phyloP scores from a whole-genome alignment of 108 stramenopile genomes.

The Cyclotella cryptica region DNA sequence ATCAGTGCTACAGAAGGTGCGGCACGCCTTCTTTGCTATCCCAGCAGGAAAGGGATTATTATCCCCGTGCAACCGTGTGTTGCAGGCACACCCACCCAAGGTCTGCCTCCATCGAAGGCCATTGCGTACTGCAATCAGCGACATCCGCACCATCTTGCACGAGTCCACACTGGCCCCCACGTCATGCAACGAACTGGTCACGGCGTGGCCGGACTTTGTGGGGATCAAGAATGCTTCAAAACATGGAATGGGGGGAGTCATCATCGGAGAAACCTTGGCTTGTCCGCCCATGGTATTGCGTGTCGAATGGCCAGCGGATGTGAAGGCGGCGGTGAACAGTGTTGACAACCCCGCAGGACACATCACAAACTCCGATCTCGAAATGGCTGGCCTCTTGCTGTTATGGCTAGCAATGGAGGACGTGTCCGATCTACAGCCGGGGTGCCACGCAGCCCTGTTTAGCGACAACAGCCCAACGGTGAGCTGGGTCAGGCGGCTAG shows the following conservation, averaged over 20 bases:
- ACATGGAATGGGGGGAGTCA: slow-evolving; percentile 39
- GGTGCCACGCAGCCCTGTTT: slow-evolving; percentile 5
- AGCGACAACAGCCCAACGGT: slow-evolving; percentile 31
- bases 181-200: slow-evolving; percentile 11
- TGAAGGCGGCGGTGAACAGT: slow-evolving; percentile 27
- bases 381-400: slow-evolving; percentile 33
- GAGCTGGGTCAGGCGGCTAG: slow-evolving; percentile 9
- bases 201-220: slow-evolving; percentile 17
- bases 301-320: slow-evolving; percentile 22
- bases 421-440: neutral
- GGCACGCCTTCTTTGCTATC: slow-evolving; percentile 16
- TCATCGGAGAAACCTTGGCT: slow-evolving; percentile 2
- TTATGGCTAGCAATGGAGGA: slow-evolving; percentile 30
- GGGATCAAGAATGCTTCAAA: slow-evolving; percentile 27
- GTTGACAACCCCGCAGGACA: slow-evolving; percentile 19
- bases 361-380: slow-evolving; percentile 50
- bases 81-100: neutral
- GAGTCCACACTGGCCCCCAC: neutral
- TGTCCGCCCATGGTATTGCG: slow-evolving; percentile 18
- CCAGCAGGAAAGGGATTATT: slow-evolving; percentile 23
- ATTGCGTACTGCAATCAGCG: neutral
- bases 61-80: neutral
- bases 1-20: neutral
- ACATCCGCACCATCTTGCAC: neutral
- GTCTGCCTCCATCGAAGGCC: slow-evolving; percentile 6